Evolutionary conservation across 768 basidiomycete species (phyloP), one percentile per base, ranked within the genome.

Genomic region (Trametes villosa): DNA sequence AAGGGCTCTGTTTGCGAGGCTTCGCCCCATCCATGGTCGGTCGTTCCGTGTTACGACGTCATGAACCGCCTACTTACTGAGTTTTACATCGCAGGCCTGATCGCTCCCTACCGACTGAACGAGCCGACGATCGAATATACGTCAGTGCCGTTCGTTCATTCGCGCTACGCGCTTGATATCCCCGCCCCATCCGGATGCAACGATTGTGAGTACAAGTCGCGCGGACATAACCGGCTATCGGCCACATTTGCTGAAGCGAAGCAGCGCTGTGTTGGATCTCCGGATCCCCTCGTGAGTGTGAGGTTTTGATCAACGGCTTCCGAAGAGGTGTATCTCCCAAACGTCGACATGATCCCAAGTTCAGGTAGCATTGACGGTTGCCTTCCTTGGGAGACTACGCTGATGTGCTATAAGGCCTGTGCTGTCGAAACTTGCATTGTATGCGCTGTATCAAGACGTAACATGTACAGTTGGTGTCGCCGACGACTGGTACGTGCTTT

Each of bases 301-400:
- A 96, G 69, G 80, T 92, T 22, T 68, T 94, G 46, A 90, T 91
- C 64, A 91, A 91, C 62, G 92, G 93, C 2, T 75, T 87, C n/a
- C 87, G 83, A 67, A 86, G 92, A 45, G 92, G 92, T 2, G 85
- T 90, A 1, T 77, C 89, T 12, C 83, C 87, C 0, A 92, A 90
- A 68, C 84, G 91, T 66, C 80, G 88, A 26, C 77, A 83, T 62
- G 80, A 80, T 31, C 74, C 81, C 8, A 87, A 87, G 71, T 86
- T 83, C 40, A 83, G 86, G 92, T 88, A 57, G 49, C n/a, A n/a
- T n/a, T n/a, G 72, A 57, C 7, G 13, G 5, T 38, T 20, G 9
- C n/a, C 20, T 0, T 22, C 22, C 33, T 41, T 26, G 4, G 20
- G 17, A 3, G 34, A 33, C n/a, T 26, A 26, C 36, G 15, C 2